Evolutionary conservation across 2,329 filamentous ascomycete species (phyloP), one percentile per base, ranked within the genome.

Genomic region (Sporothrix variecibatus): DNA sequence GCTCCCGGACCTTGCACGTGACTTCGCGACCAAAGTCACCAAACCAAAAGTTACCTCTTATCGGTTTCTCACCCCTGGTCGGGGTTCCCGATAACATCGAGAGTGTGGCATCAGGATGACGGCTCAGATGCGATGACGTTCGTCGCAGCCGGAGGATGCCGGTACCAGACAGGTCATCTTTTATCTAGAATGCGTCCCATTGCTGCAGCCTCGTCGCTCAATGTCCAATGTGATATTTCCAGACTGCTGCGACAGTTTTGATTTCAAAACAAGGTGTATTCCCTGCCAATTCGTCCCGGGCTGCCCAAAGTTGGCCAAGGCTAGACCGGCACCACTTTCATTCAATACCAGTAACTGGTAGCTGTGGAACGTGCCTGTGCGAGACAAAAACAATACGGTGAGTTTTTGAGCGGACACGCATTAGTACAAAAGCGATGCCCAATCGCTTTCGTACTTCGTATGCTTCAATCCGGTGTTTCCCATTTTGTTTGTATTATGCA

Each of bases 381-480:
- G 15, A 68, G 65, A 51, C 43, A 51, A 64, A 60, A 64, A 64
- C 60, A 64, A 38, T 20, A 12, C 26, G 26, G 38, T 11, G 60
- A 43, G 15, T 9, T 7, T 20, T 11, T 40, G 60, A 3, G 12
- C 51, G 9, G 6, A 56, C 51, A 62, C 65, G 65, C 40, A 49
- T 68, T 34, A 51, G 34, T 20, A 40, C 6, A 28, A 51, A 28
- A 51, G 7, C 2, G 15, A 34, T 20, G 38, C 6, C 15, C 26
- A 26, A 26, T 56, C 9, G 26, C 23, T 2, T 2, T n/a, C 8
- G 0, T 68, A 51, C 1, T 2, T n/a, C 8, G 0, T 68, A 51
- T 68, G 65, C 43, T 51, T 51, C 65, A n/a, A 51, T 51, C 65
- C 15, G 65, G 43, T 68, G 9, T 68, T 68, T 51, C 65, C 65